Conservation (phyloP, 805 yeast species). For the Spathaspora hagerdaliae region DNA sequence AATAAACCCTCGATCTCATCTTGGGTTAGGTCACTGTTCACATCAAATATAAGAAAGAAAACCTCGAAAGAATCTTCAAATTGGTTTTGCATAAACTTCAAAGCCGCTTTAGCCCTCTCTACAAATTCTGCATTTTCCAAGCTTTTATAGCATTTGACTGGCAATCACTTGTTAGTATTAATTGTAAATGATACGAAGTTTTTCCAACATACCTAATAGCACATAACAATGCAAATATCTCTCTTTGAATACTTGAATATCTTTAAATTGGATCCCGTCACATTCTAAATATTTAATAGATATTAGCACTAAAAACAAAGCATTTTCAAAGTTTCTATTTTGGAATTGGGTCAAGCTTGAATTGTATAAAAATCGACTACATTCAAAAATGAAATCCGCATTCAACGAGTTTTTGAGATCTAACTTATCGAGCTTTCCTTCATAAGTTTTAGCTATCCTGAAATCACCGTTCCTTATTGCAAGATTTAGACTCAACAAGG, state of each 20-base stretch:
- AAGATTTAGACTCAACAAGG: not conserved
- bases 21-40: not conserved
- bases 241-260: not conserved
- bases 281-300: conserved; percentile 2
- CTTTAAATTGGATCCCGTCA: not conserved
- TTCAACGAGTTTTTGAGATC: not conserved
- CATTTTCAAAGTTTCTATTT: not conserved
- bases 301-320: not conserved
- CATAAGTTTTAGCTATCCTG: not conserved
- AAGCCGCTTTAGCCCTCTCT: not conserved
- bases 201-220: not conserved
- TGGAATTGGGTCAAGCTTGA: not conserved
- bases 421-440: not conserved
- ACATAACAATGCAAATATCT: conserved; percentile 1
- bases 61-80: conserved; percentile 2
- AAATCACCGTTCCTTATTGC: not conserved
- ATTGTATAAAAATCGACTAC: conserved; percentile 1
- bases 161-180: not conserved
- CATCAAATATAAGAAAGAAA: conserved; percentile 1
- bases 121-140: not conserved
- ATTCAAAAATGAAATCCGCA: conserved; percentile 1
- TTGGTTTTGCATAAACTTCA: conserved; percentile 1
- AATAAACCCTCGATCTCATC: not conserved
- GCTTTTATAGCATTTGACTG: conserved; percentile 1
- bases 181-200: not conserved